Percentiles rank a stretch among this genome's conserved stretches.
Conservation (phyloP, 805 yeast species). For the Millerozyma acaciae region DNA sequence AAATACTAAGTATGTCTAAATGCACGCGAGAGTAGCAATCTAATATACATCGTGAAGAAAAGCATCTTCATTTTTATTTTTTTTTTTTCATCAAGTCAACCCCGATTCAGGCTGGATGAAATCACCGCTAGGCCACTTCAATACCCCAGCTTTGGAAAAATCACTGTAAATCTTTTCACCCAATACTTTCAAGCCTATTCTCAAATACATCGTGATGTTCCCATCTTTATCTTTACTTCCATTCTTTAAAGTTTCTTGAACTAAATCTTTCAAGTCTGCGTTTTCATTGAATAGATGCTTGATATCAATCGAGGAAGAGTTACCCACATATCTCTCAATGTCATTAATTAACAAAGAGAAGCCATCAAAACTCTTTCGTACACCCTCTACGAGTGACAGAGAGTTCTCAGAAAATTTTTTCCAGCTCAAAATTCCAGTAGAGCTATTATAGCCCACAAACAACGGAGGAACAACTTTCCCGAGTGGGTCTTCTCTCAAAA, state of each 20-base stretch:
- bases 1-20: no score
- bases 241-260: slow-evolving; percentile 26
- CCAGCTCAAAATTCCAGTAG: slow-evolving; percentile 39
- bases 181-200: slow-evolving; percentile 52
- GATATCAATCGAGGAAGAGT: slow-evolving; percentile 38
- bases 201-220: slow-evolving; percentile 43
- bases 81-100: no score
- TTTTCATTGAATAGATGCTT: slow-evolving; percentile 17
- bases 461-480: slow-evolving; percentile 51
- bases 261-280: slow-evolving; percentile 20
- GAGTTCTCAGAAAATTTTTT: slow-evolving; percentile 8
- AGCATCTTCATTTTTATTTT: no score
- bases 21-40: no score
- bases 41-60: no score
- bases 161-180: slow-evolving; percentile 46
- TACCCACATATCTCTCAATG: slow-evolving; percentile 68
- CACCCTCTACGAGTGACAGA: slow-evolving; percentile 11
- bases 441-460: slow-evolving; percentile 29
- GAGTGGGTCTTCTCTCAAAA: slow-evolving; percentile 73
- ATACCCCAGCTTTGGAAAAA: slow-evolving; percentile 59
- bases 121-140: slow-evolving; percentile 58
- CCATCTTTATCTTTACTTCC: slow-evolving; percentile 22
- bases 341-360: slow-evolving; percentile 74
- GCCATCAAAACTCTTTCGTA: slow-evolving; percentile 37
- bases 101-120: slow-evolving; percentile 52